phyloP scores from a whole-genome alignment of 352 stramenopile genomes.

The Pythium plurisporium region DNA sequence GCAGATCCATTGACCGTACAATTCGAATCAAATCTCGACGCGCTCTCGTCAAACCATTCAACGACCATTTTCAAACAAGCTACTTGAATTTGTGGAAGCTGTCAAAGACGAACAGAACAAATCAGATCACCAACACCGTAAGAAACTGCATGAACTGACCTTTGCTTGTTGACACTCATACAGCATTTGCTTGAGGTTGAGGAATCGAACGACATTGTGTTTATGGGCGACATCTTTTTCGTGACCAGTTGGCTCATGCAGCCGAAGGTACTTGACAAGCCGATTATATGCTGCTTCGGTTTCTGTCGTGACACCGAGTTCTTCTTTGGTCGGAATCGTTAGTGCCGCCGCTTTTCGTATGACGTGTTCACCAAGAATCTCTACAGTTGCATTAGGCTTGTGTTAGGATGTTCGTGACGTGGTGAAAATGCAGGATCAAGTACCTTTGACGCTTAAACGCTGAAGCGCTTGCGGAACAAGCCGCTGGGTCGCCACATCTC shows the following conservation, averaged over 20 bases:
- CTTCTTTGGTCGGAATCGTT: conserved; percentile 27
- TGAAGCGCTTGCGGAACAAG: conserved; percentile 40
- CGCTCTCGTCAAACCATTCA: conserved; percentile 55
- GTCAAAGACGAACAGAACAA: neutral
- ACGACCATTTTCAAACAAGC: conserved; percentile 45
- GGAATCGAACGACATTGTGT: conserved; percentile 40
- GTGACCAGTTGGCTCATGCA: conserved; percentile 53
- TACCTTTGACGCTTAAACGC: conserved; percentile 43
- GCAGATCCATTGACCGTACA: conserved; percentile 23
- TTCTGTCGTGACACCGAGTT: conserved; percentile 31
- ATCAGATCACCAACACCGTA: too few relatives aligned
- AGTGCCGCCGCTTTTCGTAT: conserved; percentile 5
- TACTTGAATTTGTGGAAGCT: conserved; percentile 45
- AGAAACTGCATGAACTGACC: conserved; percentile 16
- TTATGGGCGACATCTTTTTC: conserved; percentile 57
- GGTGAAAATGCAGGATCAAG: neutral
- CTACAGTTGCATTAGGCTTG: conserved; percentile 16
- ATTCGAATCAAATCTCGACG: neutral
- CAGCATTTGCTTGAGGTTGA: conserved; percentile 50
- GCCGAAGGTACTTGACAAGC: conserved; percentile 47
- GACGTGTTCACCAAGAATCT: conserved; percentile 54
- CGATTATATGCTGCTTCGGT: conserved; percentile 39
- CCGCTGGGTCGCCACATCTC: conserved; percentile 38
- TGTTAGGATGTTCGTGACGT: too few relatives aligned
- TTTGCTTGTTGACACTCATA: conserved; percentile 49